Conservation (phyloP, 1,139 yeast species). For the Saccharomyces hybrid region DNA sequence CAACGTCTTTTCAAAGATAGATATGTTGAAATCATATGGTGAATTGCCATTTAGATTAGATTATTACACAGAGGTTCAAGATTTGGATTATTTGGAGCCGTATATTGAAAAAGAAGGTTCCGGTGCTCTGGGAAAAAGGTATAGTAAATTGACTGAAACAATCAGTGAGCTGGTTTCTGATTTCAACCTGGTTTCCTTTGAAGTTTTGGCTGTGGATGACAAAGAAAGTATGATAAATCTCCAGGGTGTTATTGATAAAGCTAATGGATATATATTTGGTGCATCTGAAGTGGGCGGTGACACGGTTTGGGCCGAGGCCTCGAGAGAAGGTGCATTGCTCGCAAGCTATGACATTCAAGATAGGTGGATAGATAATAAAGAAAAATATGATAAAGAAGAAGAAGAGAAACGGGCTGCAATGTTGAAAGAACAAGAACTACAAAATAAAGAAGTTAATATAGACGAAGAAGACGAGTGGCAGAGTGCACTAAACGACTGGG, state of each 20-base stretch:
- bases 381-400: conserved; percentile 60
- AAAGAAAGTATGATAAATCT: conserved; percentile 83
- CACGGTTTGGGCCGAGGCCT: conserved; percentile 90
- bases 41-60: conserved; percentile 66
- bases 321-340: conserved; percentile 60
- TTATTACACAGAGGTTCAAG: conserved; percentile 88
- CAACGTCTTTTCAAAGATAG: conserved; percentile 87
- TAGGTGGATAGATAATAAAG: conserved; percentile 88
- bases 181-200: conserved; percentile 79
- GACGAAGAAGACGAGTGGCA: conserved; percentile 64
- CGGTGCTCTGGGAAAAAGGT: conserved; percentile 48
- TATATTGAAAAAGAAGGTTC: conserved; percentile 53
- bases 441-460: conserved; percentile 39
- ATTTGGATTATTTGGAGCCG: conserved; percentile 62
- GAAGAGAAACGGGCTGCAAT: conserved; percentile 38
- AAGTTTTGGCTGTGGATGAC: conserved; percentile 85
- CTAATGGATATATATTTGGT: conserved; percentile 91
- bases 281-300: conserved; percentile 92
- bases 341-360: conserved; percentile 71
- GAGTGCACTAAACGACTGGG: conserved; percentile 58
- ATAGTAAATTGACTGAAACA: conserved; percentile 63
- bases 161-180: conserved; percentile 82
- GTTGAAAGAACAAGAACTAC: conserved; percentile 33
- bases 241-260: conserved; percentile 71
- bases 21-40: conserved; percentile 63